Evolutionary conservation across 2,329 filamentous ascomycete species (phyloP).

Genomic region (Chrysoporthe puriensis): DNA sequence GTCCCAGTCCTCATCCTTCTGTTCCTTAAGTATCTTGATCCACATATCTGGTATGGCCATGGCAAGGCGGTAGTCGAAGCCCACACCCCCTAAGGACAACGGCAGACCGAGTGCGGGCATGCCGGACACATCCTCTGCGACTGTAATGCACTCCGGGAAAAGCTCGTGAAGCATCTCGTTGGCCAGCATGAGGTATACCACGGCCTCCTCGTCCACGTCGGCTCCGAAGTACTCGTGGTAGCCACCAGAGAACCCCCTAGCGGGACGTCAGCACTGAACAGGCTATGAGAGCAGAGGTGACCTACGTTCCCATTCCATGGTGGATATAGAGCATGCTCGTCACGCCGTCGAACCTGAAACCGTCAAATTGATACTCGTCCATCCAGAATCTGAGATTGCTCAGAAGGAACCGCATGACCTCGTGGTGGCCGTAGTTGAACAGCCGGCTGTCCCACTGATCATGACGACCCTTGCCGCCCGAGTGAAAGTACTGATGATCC

Average conservation of each 20-base stretch:
- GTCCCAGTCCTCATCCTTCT: slow-evolving; percentile 89
- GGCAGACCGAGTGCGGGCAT: slow-evolving; percentile 97
- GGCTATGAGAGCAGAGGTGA: slow-evolving; percentile 26
- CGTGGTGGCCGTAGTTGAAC: slow-evolving; percentile 96
- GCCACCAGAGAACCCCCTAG: slow-evolving; percentile 89
- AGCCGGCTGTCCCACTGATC: slow-evolving; percentile 95
- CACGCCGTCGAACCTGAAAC: slow-evolving; percentile 96
- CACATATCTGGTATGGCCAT: slow-evolving; percentile 99
- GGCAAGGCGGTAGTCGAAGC: slow-evolving; percentile 94
- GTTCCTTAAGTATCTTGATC: slow-evolving; percentile 97
- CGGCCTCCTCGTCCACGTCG: slow-evolving; percentile 87
- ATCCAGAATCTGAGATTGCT: slow-evolving; percentile 99
- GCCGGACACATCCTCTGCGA: slow-evolving; percentile 96
- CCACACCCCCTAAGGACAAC: slow-evolving; percentile 83
- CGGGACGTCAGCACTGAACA: slow-evolving; percentile 33
- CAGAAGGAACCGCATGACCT: slow-evolving; percentile 92
- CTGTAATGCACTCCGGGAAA: slow-evolving; percentile 85
- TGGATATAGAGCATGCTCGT: slow-evolving; percentile 98
- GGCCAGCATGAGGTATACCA: slow-evolving; percentile 93
- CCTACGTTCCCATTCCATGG: slow-evolving; percentile 95
- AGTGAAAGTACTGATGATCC: slow-evolving; percentile 95
- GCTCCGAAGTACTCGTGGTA: slow-evolving; percentile 98
- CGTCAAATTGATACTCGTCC: slow-evolving; percentile 96
- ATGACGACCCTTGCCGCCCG: slow-evolving; percentile 80
- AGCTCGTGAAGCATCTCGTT: slow-evolving; percentile 94